Evolutionary conservation across 352 stramenopile genomes (phyloP).

Genomic region (Phytophthora macrochlamydospora): DNA sequence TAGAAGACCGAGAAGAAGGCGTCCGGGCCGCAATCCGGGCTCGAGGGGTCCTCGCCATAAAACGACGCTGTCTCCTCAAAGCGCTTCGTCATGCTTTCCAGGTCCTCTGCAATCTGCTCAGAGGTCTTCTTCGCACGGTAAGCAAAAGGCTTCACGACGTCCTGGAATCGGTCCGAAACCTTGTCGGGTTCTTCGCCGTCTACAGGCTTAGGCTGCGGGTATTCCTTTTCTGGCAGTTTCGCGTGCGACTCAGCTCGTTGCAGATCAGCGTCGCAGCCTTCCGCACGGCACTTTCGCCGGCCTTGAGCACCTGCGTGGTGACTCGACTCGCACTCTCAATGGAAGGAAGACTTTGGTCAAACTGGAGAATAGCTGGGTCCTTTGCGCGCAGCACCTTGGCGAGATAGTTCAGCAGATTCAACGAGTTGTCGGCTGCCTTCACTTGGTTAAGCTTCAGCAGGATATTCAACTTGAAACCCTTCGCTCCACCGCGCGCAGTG

Average conservation of each 20-base stretch:
- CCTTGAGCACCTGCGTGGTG: constrained; percentile 78
- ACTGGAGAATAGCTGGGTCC: constrained; percentile 68
- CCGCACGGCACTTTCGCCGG: constrained; percentile 70
- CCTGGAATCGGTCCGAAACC: constrained; percentile 76
- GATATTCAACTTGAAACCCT: constrained; percentile 89
- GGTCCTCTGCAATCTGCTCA: constrained; percentile 52
- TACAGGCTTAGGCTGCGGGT: constrained; percentile 30
- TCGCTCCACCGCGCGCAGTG: constrained; percentile 80
- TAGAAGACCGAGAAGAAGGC: constrained; percentile 89
- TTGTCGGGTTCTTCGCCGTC: constrained; percentile 32
- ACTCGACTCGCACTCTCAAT: constrained; percentile 81
- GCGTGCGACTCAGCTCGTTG: constrained; percentile 75
- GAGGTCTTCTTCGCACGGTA: constrained; percentile 69
- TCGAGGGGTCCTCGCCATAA: constrained; percentile 78
- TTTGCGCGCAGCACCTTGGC: constrained; percentile 74
- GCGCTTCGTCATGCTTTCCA: constrained; percentile 65
- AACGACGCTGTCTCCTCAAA: constrained; percentile 75
- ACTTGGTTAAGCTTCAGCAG: constrained; percentile 90
- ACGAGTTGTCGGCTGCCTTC: constrained; percentile 83
- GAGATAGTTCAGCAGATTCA: constrained; percentile 84
- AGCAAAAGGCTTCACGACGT: constrained; percentile 76
- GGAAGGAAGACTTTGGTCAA: constrained; percentile 74
- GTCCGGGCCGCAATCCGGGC: constrained; percentile 70
- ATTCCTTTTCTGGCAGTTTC: constrained; percentile 53
- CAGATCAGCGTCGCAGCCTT: constrained; percentile 77